Base-by-base conservation (phyloP, 148 eudicot species). In the Polygonum maritimum region DNA sequence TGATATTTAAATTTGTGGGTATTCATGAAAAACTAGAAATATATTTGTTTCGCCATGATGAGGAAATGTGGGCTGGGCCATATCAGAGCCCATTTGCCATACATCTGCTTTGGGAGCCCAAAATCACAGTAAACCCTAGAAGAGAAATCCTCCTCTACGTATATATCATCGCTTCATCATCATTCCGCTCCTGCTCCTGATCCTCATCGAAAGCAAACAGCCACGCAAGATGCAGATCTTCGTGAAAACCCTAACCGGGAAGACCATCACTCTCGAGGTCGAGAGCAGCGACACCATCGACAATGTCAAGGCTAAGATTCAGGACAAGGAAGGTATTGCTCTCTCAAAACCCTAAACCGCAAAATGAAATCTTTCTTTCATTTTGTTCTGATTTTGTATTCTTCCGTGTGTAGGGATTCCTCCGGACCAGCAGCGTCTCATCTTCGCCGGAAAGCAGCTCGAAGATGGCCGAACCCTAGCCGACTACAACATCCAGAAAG, bases 401-500 rank as follows among this genome's bases (percentile, higher is more conserved):
- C 14, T 11, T 31, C 6, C 31, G 14, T 60, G 10, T 31, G 15
- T n/a, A 80, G 83, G 83, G 9, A 80, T 77, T 77, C 77, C 77
- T 0, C 51, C 76, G 40, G 82, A 82, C 48, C 80, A 79, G 69
- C 82, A 74, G 22, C 77, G 85, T 63, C 51, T 82, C 52, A 79
- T 79, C 38, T 83, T 78, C 62, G 75, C 83, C 21, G 86, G 81
- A 2, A 81, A 81, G 31, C 84, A 81, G 45, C 80, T 81, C 1
- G 84, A 74, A 77, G 84, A 84, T 70, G 84, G 81, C 55, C 84
- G 80, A 44, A 84, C 84, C 6, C 82, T 84, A 2, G 82, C 84
- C 1, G 84, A 81, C 9, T 84, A 84, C 81, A 79, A 79, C 79
- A 77, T 84, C 57, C 82, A 84, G 33, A 84, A 84, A 81, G 83